These are phyloP conservation scores for Diaporthe australafricana DNA, from an alignment of 2,329 filamentous ascomycete species.

Conservation along the genomic window DNA sequence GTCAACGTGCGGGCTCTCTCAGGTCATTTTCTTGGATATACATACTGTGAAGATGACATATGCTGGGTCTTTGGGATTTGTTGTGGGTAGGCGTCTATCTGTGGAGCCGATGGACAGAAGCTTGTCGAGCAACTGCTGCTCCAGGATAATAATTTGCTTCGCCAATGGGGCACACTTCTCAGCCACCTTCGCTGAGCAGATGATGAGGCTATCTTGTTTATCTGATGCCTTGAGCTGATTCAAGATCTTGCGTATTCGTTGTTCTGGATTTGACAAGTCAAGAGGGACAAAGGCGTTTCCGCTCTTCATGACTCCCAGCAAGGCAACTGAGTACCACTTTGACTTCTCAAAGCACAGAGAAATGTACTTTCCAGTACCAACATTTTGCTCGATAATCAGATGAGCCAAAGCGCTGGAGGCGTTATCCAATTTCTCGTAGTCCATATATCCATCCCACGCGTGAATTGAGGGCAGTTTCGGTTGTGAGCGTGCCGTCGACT, in stretches of 20 bases:
- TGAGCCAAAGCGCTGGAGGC: neutral
- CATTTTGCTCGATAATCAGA: neutral
- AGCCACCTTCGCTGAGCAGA: neutral
- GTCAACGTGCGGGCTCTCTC: neutral
- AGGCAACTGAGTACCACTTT: slow-evolving; percentile 33
- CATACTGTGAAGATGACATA: slow-evolving; percentile 58
- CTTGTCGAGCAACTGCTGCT: neutral
- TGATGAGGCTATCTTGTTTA: neutral
- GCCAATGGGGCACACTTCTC: neutral
- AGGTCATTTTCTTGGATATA: too few species aligned
- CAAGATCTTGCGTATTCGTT: neutral
- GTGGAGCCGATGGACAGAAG: neutral
- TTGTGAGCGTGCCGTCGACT: neutral
- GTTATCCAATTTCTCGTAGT: neutral
- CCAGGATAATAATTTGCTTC: neutral
- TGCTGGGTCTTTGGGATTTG: neutral
- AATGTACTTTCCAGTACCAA: slow-evolving; percentile 11
- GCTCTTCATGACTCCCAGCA: slow-evolving; percentile 35
- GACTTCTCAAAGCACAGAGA: slow-evolving; percentile 35
- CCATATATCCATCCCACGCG: slow-evolving; percentile 1
- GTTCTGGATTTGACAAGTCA: slow-evolving; percentile 49
- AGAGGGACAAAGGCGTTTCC: slow-evolving; percentile 31
- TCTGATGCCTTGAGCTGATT: neutral
- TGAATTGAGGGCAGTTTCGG: neutral
- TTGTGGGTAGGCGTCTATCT: neutral